Evolutionary conservation across 78 protist species (phyloP), one percentile per base, ranked within the genome.

Genomic region (Polysphondylium violaceum): DNA sequence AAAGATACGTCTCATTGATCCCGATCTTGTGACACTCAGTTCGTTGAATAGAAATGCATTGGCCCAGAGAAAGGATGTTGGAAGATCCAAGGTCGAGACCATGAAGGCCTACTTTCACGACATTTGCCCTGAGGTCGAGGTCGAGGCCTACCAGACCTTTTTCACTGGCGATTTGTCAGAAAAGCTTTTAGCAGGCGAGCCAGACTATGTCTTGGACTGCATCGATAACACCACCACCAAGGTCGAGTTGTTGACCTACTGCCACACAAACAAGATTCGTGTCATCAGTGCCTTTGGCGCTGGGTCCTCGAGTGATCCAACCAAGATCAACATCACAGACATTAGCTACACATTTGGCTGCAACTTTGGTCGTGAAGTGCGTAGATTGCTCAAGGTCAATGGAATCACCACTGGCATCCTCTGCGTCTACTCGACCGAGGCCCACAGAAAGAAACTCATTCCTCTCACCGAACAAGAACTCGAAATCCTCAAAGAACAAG

Each of bases 271-370:
- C 8, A 65, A 73, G 27, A 25, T 95, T 21, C 56, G 35, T 19
- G 87, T 95, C 0, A 44, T 94, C 53, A 55, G 85, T 25, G 73
- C 94, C 12, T 69, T 93, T 44, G 97, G 97, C n/a, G 97, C 96
- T 1, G 96, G 96, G 0, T 87, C 93, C 5, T 81, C 83, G 31
- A 43, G 64, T 0, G 95, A 96, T 56, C 92, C 90, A 14, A 88
- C 93, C 0, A 40, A 47, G 7, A 71, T 94, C 43, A 60, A 61
- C 56, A 51, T 92, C 2, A 16, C 36, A 1, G 94, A 89, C 40
- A 56, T 89, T 12, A 11, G 50, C 0, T 75, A 50, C 31, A 76
- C 94, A 0, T 76, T 51, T 64, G 76, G 81, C 23, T 68, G 88
- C 31, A 63, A 75, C 41, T 61, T 76, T 8, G 74, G 74, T 6